Evolutionary conservation across 495 filamentous ascomycete genomes (phyloP), one percentile per base, ranked within the genome.

Genomic region (Podospora bellae-mahoneyi): DNA sequence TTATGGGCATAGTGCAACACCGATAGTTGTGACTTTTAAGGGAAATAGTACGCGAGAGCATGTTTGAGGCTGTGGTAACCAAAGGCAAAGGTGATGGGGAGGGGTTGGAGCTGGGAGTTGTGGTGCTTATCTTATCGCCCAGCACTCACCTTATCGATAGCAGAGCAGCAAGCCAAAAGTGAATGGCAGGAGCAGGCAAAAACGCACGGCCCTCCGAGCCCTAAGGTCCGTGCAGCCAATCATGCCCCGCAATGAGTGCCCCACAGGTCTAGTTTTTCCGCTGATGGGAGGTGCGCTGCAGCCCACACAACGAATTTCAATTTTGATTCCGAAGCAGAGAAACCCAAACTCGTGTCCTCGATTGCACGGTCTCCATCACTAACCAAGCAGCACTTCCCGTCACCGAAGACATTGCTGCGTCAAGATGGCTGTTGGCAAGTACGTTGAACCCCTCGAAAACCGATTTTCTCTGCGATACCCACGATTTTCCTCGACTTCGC

Each of bases 361-460:
- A 76, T 70, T 73, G 64, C 70, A 75, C 75, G 72, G 74, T 75
- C 73, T 73, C 73, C 71, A 74, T 75, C 71, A 78, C 74, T 74
- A 77, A 71, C 73, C 62, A 71, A 76, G 70, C 72, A 77, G 76
- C 73, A 78, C 73, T 62, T 73, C 66, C 74, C 69, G 71, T 64
- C 67, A 78, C 39, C 7, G 15, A 13, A 48, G 39, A 48, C 39
- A 48, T 70, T 68, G 66, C 72, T 78, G 76, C 85, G 85, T 77
- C 87, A 90, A 91, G 81, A 93, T 94, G 91, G 91, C 91, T 88
- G 91, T 94, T 86, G 91, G 91, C 87, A 94, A 94, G 91, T 93
- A 84, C 85, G 90, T 86, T 70, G 59, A 28, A 39, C 63, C 67
- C 68, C 74, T 58, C 65, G 63, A 68, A 26, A 65, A 67, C 69